Conservation (phyloP, 2,329 filamentous ascomycete species). For the Didymella keratinophila region DNA sequence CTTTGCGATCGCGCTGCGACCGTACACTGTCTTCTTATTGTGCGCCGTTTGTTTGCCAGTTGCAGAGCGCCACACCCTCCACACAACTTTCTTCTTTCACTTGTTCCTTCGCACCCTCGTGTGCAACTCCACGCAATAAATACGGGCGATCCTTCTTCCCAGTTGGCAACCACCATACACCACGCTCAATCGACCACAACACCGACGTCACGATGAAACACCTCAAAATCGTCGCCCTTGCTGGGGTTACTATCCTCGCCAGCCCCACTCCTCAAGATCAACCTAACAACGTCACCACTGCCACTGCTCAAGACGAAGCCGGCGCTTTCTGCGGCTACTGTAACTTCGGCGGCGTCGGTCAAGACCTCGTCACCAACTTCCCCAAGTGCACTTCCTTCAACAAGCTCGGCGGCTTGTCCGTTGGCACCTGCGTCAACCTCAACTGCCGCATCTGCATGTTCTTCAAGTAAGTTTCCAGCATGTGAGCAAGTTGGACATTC, state of each 20-base stretch:
- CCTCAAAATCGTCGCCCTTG: neutral
- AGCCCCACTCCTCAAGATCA: neutral
- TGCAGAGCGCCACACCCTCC: neutral
- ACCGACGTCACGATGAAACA: neutral
- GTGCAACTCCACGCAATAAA: neutral
- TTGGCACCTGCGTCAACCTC: neutral
- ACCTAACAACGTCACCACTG: neutral
- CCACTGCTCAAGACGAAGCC: neutral
- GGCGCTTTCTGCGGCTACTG: neutral
- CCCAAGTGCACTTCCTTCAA: neutral
- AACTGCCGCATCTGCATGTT: slow-evolving; percentile 4
- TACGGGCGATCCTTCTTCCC: neutral
- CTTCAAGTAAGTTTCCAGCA: neutral
- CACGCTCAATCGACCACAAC: too few species aligned
- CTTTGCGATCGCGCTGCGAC: neutral
- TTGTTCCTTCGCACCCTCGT: neutral
- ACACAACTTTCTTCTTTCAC: neutral
- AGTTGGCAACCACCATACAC: too few species aligned
- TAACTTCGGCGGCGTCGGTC: neutral
- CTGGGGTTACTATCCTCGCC: neutral
- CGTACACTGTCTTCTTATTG: neutral
- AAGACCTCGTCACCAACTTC: neutral
- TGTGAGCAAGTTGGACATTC: neutral
- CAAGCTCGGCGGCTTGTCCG: neutral
- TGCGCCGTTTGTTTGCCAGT: neutral